A percentile compares a stretch with the other conserved stretches of the same genome.
phyloP scores from a whole-genome alignment of 768 basidiomycete species.

The Tricholoma flavovirens region DNA sequence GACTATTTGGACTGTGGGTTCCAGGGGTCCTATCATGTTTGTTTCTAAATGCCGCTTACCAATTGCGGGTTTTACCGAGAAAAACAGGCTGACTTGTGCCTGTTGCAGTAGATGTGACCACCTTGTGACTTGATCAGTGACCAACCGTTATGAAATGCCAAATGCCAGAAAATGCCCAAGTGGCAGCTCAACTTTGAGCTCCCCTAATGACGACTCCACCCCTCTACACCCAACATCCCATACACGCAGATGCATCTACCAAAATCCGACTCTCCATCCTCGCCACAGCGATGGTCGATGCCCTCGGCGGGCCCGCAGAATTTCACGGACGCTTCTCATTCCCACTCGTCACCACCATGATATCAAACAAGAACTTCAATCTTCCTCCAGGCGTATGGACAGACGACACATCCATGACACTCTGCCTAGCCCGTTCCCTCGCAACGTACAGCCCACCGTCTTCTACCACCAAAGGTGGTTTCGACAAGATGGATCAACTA shows the following conservation, averaged over 20 bases:
- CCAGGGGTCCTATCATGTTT: no score
- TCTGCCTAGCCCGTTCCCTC: conserved; percentile 38
- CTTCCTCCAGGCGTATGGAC: conserved; percentile 39
- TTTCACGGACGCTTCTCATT: conserved; percentile 21
- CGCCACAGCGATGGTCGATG: conserved; percentile 38
- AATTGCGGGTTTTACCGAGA: no score
- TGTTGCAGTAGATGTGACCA: no score
- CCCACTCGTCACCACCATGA: conserved; percentile 30
- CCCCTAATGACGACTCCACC: neutral
- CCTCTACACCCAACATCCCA: conserved; percentile 24
- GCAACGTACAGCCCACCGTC: conserved; percentile 20
- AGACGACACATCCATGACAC: conserved; percentile 43
- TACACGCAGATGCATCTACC: conserved; percentile 21
- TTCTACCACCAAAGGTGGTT: conserved; percentile 6
- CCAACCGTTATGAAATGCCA: no score
- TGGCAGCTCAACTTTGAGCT: no score
- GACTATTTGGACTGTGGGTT: no score
- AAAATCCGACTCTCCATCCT: conserved; percentile 37
- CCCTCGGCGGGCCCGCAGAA: conserved; percentile 11
- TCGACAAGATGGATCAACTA: conserved; percentile 16
- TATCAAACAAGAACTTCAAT: conserved; percentile 32
- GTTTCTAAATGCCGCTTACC: no score
- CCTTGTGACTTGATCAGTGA: no score
- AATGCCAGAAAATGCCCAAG: no score
- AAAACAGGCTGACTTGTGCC: no score